phyloP scores from a whole-genome alignment of 2,329 filamentous ascomycete genomes.

The Pezicula neosporulosa region DNA sequence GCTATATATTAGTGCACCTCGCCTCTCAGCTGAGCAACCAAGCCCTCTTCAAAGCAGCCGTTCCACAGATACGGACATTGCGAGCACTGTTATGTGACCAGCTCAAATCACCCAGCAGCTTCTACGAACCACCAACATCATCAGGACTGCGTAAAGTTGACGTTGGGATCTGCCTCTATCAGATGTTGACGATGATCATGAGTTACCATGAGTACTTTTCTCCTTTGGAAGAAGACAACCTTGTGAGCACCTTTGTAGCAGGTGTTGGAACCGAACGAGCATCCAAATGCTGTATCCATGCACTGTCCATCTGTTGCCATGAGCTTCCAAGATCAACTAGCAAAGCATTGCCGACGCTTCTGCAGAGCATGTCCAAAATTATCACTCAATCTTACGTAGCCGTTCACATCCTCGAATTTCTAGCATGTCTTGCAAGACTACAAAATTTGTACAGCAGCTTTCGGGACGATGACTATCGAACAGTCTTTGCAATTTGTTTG shows the following conservation, averaged over 20 bases:
- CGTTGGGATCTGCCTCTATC: conserved; percentile 83
- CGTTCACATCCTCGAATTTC: conserved; percentile 92
- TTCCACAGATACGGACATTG: conserved; percentile 71
- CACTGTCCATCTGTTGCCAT: conserved; percentile 90
- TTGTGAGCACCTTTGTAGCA: conserved; percentile 80
- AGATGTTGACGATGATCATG: conserved; percentile 81
- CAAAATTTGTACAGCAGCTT: conserved; percentile 86
- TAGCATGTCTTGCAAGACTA: conserved; percentile 83
- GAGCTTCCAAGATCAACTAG: conserved; percentile 86
- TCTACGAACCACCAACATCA: conserved; percentile 76
- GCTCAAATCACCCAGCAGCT: conserved; percentile 65
- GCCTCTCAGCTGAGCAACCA: conserved; percentile 89
- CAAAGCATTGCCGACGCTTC: conserved; percentile 78
- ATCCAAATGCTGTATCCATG: conserved; percentile 91
- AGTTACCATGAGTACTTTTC: conserved; percentile 86
- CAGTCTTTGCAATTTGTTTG: conserved; percentile 93
- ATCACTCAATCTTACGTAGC: conserved; percentile 91
- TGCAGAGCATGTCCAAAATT: conserved; percentile 92
- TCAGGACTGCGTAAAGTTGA: conserved; percentile 82
- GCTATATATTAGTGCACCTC: conserved; percentile 81
- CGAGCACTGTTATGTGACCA: conserved; percentile 78
- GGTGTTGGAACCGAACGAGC: conserved; percentile 82
- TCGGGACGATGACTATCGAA: conserved; percentile 85
- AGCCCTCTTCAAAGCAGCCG: conserved; percentile 72
- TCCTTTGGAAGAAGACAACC: conserved; percentile 83